A percentile compares a stretch with the other conserved stretches of the same genome.
Evolutionary conservation across 2,329 filamentous ascomycete species (phyloP).

Genomic region (Calonectria multiphialidica): DNA sequence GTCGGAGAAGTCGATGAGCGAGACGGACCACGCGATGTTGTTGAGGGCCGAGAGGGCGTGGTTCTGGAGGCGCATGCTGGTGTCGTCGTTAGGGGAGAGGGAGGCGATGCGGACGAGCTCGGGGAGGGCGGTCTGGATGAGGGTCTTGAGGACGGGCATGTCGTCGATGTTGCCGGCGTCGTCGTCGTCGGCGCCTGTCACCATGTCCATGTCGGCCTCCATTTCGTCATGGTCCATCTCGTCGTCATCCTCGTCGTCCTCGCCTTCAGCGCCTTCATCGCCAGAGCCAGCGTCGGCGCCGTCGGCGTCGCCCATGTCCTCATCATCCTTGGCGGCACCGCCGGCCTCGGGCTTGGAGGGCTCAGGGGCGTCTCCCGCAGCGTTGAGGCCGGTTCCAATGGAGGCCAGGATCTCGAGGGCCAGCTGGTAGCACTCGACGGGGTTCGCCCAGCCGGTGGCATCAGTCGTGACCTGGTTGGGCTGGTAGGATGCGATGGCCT

Average conservation of each 20-base stretch:
- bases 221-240: conserved; percentile 70
- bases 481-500: conserved; percentile 44
- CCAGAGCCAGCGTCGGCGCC: conserved; percentile 48
- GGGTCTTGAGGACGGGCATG: conserved; percentile 64
- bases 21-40: conserved; percentile 77
- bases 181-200: conserved; percentile 64
- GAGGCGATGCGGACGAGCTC: conserved; percentile 62
- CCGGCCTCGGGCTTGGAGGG: conserved; percentile 46
- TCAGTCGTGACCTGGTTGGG: conserved; percentile 43
- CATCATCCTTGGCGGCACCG: conserved; percentile 53
- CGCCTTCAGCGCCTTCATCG: conserved; percentile 50
- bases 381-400: conserved; percentile 71
- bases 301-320: conserved; percentile 54
- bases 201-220: conserved; percentile 74
- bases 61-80: conserved; percentile 59
- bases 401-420: conserved; percentile 74
- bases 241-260: conserved; percentile 55
- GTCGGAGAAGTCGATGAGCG: conserved; percentile 69
- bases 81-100: conserved; percentile 54
- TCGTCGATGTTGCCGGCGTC: conserved; percentile 58
- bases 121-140: conserved; percentile 51
- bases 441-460: conserved; percentile 53
- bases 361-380: conserved; percentile 55
- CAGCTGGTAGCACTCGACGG: conserved; percentile 62
- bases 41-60: conserved; percentile 72